Percentiles rank a stretch among this genome's conserved stretches.
Conservation (phyloP, 1,139 yeast genomes). For the Scheffersomyces segobiensis region DNA sequence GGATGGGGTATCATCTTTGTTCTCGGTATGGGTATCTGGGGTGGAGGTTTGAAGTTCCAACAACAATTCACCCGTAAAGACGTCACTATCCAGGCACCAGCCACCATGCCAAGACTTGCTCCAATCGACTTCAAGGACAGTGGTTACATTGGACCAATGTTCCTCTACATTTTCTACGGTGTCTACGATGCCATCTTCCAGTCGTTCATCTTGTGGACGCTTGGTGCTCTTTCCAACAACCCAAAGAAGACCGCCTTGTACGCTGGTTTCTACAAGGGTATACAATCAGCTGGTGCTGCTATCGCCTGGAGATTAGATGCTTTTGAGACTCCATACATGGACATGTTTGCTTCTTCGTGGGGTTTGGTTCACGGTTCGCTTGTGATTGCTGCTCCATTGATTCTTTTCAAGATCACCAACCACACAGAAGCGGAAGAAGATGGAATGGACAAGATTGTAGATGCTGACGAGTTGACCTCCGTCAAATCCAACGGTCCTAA, state of each 20-base stretch:
- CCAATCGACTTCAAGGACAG: constrained; percentile 49
- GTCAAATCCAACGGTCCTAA: constrained; percentile 15
- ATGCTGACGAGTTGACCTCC: constrained; percentile 25
- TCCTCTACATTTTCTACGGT: constrained; percentile 63
- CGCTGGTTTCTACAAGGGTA: constrained; percentile 63
- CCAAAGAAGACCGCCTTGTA: constrained; percentile 57
- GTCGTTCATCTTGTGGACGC: constrained; percentile 53
- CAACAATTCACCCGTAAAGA: constrained; percentile 43
- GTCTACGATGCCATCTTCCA: constrained; percentile 60
- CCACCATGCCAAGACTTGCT: constrained; percentile 13
- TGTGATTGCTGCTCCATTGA: constrained; percentile 24
- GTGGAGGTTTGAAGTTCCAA: constrained; percentile 61
- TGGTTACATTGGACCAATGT: constrained; percentile 57
- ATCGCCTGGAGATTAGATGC: constrained; percentile 63
- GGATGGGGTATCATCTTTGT: constrained; percentile 47
- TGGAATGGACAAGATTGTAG: constrained; percentile 28
- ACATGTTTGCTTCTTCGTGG: constrained; percentile 57
- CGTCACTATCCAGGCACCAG: constrained; percentile 14
- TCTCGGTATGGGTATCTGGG: constrained; percentile 55
- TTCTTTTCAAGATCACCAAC: constrained; percentile 46
- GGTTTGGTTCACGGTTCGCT: constrained; percentile 54
- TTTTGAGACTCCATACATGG: constrained; percentile 37
- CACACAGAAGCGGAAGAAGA: constrained; percentile 45
- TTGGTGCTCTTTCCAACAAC: constrained; percentile 60
- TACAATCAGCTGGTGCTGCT: constrained; percentile 66